Conservation (phyloP, 306 rosid genomes). For the Boehmeria nivea region DNA sequence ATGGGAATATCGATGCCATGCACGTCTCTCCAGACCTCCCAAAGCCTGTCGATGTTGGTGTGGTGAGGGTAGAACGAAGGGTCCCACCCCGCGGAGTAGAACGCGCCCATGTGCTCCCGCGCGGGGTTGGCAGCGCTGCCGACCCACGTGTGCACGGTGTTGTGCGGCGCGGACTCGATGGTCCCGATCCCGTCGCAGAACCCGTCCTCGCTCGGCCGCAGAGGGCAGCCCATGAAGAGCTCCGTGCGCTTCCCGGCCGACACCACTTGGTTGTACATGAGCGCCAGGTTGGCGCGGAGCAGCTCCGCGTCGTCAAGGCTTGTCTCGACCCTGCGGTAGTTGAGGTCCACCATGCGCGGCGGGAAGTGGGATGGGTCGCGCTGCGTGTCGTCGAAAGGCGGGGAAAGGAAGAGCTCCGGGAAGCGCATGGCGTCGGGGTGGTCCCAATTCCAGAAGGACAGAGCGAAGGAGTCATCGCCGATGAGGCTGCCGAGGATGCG, state of each 20-base stretch:
- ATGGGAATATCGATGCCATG: conserved; percentile 8
- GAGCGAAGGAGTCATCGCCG: conserved; percentile 19
- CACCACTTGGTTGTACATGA: conserved; percentile 12
- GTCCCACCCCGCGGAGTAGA: conserved; percentile 21
- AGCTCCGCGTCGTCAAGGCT: not conserved
- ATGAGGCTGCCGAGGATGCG: conserved; percentile 18
- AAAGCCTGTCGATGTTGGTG: conserved; percentile 15
- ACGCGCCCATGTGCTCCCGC: conserved; percentile 21
- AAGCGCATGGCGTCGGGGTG: conserved; percentile 16
- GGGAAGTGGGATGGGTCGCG: conserved; percentile 16
- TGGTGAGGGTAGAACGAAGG: conserved; percentile 22
- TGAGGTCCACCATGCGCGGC: conserved; percentile 5
- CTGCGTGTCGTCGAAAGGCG: not conserved
- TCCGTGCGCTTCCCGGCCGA: conserved; percentile 19
- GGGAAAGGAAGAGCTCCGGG: conserved; percentile 4
- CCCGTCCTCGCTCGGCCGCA: not conserved
- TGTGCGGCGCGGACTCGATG: conserved; percentile 14
- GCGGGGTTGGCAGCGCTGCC: not conserved
- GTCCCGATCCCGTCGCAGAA: conserved; percentile 12
- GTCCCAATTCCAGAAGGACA: conserved; percentile 31
- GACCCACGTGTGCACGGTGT: conserved; percentile 23
- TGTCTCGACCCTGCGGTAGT: not conserved
- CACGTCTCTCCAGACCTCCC: conserved; percentile 16
- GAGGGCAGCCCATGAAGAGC: conserved; percentile 23
- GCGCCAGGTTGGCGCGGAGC: conserved; percentile 1